These are phyloP conservation scores for Serendipita sp. DNA, from an alignment of 768 basidiomycete genomes.

Conservation along the genomic window DNA sequence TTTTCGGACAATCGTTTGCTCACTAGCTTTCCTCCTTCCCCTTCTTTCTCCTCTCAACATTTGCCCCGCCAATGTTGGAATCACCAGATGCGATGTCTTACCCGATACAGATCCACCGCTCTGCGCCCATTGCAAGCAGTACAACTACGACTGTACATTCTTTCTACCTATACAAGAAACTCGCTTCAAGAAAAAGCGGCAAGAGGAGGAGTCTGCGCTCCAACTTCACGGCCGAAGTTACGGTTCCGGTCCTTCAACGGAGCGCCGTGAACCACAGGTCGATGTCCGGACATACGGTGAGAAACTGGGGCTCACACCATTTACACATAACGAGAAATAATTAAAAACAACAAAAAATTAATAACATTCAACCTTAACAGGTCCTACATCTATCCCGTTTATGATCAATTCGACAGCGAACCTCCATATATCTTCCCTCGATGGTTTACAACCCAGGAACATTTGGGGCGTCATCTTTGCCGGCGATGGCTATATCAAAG, in stretches of 20 bases:
- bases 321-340: too few relatives aligned
- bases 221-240: constrained; percentile 3
- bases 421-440: constrained; percentile 74
- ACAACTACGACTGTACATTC: constrained; percentile 87
- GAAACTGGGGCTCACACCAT: constrained; percentile 8
- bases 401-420: constrained; percentile 80
- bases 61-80: constrained; percentile 7
- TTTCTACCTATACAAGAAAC: constrained; percentile 98
- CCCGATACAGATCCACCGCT: constrained; percentile 58
- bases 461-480: constrained; percentile 63
- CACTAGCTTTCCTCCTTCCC: constrained; percentile 9
- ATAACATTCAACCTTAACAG: constrained; percentile 29
- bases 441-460: constrained; percentile 56
- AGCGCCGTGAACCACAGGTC: constrained; percentile 19
- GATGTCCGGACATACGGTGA: constrained; percentile 45
- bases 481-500: constrained; percentile 79
- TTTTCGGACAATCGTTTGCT: neutral
- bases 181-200: constrained; percentile 91
- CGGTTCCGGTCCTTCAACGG: neutral
- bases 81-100: constrained; percentile 71
- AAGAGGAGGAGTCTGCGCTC: constrained; percentile 46
- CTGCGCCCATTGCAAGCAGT: constrained; percentile 92
- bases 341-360: neutral
- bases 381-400: constrained; percentile 76
- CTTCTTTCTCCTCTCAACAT: constrained; percentile 5